These are phyloP conservation scores for Cryphonectria japonica DNA, from an alignment of 2,329 filamentous ascomycete species.

Conservation along the genomic window DNA sequence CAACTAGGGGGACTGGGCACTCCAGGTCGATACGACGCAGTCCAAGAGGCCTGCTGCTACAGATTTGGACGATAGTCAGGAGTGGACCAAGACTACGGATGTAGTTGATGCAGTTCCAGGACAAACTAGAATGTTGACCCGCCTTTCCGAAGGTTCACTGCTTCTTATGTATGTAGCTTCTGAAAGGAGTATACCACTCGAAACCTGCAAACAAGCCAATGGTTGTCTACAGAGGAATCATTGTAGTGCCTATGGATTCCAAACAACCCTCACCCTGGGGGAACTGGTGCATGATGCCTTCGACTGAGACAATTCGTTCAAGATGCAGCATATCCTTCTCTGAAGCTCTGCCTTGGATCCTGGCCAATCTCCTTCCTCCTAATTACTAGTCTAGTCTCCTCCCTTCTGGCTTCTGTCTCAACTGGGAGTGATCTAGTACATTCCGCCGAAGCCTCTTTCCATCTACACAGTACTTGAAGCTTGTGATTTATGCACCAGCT, in stretches of 20 bases:
- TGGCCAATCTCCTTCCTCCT: background rate
- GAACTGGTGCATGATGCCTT: background rate
- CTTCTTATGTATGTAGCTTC: background rate
- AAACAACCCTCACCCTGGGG: background rate
- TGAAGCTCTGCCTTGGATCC: background rate
- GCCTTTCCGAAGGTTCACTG: background rate
- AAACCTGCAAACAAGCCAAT: background rate
- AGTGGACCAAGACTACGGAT: background rate
- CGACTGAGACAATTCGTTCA: background rate
- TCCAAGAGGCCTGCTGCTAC: background rate
- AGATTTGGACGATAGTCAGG: background rate
- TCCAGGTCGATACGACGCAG: background rate
- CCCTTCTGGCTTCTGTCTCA: background rate
- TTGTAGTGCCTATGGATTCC: background rate
- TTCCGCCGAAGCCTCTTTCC: background rate
- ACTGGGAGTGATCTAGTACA: background rate
- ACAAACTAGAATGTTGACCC: background rate
- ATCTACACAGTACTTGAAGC: background rate
- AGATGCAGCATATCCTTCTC: background rate
- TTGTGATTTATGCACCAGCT: background rate
- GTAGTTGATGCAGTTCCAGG: background rate
- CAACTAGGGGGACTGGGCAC: conserved; percentile 51
- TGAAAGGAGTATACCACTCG: background rate
- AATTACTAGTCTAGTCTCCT: background rate
- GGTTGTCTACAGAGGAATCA: background rate